These are phyloP conservation scores for Candida succiphila DNA, from an alignment of 805 yeast genomes.

Conservation along the genomic window DNA sequence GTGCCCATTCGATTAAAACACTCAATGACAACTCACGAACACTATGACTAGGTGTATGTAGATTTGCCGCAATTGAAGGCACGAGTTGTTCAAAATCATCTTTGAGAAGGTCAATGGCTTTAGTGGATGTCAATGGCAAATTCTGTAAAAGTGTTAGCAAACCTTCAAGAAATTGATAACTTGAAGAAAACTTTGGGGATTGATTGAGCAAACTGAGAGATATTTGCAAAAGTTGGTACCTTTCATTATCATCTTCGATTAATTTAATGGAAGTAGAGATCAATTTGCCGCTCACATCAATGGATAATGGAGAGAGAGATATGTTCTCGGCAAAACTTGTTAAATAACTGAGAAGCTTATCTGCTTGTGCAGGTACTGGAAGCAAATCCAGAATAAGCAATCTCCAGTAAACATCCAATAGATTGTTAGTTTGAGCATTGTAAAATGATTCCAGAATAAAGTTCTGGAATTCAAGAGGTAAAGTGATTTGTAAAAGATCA, in stretches of 20 bases:
- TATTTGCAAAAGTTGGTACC: constrained; percentile 7
- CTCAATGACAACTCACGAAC: constrained; percentile 35
- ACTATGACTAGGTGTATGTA: constrained; percentile 39
- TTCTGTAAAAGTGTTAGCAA: constrained; percentile 17
- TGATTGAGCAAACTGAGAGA: no score
- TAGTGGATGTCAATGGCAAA: not conserved
- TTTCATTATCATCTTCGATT: constrained; percentile 8
- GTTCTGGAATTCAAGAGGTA: constrained; percentile 23
- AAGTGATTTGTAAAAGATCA: constrained; percentile 10
- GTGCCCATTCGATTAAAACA: constrained; percentile 32
- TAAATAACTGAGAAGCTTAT: constrained; percentile 9
- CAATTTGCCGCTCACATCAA: constrained; percentile 33
- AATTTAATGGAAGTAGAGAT: constrained; percentile 23
- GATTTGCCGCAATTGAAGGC: constrained; percentile 20
- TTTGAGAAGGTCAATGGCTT: constrained; percentile 8
- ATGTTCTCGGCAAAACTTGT: constrained; percentile 1
- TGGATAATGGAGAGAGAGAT: constrained; percentile 17
- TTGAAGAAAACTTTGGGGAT: constrained; percentile 13
- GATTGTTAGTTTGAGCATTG: constrained; percentile 4
- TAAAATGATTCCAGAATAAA: constrained; percentile 16
- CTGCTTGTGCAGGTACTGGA: constrained; percentile 17
- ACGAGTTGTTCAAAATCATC: constrained; percentile 10
- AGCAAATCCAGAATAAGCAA: constrained; percentile 30
- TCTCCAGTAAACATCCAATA: constrained; percentile 42
- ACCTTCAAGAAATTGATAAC: constrained; percentile 28